Conservation (phyloP, 2,329 filamentous ascomycete genomes). For the Xylaria sp. region DNA sequence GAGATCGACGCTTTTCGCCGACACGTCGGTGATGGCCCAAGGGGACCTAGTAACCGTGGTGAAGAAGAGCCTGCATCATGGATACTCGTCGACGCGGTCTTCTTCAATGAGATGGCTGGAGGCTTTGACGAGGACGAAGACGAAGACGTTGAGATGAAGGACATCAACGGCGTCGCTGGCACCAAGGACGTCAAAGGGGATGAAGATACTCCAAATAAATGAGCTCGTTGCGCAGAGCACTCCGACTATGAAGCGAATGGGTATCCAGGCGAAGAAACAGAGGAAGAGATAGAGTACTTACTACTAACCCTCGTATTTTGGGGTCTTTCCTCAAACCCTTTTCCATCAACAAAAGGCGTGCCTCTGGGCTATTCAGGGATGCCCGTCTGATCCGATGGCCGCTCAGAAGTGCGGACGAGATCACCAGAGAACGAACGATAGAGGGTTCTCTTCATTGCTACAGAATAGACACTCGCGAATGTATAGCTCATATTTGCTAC, state of each 20-base stretch:
- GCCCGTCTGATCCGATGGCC: not conserved
- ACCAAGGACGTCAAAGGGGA: too few relatives aligned
- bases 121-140: not conserved
- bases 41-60: not conserved
- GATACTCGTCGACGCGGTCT: conserved; percentile 6
- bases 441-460: not conserved
- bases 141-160: not conserved
- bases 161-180: not conserved
- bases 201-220: not conserved
- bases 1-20: conserved; percentile 11
- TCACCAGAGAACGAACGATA: not conserved
- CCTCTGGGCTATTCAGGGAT: too few relatives aligned
- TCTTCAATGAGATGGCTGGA: conserved; percentile 8
- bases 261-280: not conserved
- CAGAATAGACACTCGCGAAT: not conserved
- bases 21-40: conserved; percentile 1
- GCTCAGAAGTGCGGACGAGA: not conserved
- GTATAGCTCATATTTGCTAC: too few relatives aligned
- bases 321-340: not conserved
- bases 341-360: not conserved
- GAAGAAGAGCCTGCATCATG: not conserved
- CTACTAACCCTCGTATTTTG: not conserved
- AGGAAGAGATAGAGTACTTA: not conserved
- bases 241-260: not conserved
- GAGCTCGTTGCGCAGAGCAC: not conserved